Evolutionary conservation across 1,139 yeast genomes (phyloP).

Genomic region (Nakaseomyces kungkrabaensis): DNA sequence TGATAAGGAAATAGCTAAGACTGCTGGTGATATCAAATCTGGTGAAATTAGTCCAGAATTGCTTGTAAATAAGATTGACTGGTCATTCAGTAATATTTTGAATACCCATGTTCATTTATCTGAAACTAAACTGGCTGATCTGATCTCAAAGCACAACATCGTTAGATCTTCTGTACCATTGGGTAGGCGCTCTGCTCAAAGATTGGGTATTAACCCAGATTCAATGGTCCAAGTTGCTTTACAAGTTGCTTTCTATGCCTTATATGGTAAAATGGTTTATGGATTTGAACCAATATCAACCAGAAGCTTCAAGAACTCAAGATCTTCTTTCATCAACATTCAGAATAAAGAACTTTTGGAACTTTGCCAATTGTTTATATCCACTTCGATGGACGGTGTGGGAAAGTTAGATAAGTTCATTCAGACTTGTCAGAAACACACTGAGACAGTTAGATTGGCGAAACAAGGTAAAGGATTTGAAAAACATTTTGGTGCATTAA

Average conservation of each 20-base stretch:
- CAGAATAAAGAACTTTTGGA: conserved; percentile 46
- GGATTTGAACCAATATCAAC: conserved; percentile 69
- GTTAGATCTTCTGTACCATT: conserved; percentile 34
- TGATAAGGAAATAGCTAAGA: conserved; percentile 14
- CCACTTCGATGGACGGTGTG: conserved; percentile 34
- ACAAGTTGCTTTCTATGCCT: conserved; percentile 62
- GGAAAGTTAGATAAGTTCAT: conserved; percentile 33
- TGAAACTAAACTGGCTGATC: conserved; percentile 67
- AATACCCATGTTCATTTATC: conserved; percentile 48
- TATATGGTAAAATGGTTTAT: conserved; percentile 60
- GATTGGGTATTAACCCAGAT: conserved; percentile 50
- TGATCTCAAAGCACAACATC: conserved; percentile 61
- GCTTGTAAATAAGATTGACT: conserved; percentile 38
- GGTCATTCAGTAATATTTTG: conserved; percentile 42
- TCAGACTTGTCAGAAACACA: conserved; percentile 45
- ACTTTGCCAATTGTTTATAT: conserved; percentile 53
- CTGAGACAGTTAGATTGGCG: conserved; percentile 40
- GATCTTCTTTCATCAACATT: conserved; percentile 59
- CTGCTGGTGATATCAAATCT: conserved; percentile 7
- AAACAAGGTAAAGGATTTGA: conserved; percentile 60
- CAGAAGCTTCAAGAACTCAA: conserved; percentile 52
- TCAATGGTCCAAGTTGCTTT: conserved; percentile 58
- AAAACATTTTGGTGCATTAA: conserved; percentile 56
- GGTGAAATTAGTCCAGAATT: conserved; percentile 24
- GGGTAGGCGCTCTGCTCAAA: conserved; percentile 41